Base-by-base conservation (phyloP, 2,329 filamentous ascomycete species). In the Clarireedia paspali region DNA sequence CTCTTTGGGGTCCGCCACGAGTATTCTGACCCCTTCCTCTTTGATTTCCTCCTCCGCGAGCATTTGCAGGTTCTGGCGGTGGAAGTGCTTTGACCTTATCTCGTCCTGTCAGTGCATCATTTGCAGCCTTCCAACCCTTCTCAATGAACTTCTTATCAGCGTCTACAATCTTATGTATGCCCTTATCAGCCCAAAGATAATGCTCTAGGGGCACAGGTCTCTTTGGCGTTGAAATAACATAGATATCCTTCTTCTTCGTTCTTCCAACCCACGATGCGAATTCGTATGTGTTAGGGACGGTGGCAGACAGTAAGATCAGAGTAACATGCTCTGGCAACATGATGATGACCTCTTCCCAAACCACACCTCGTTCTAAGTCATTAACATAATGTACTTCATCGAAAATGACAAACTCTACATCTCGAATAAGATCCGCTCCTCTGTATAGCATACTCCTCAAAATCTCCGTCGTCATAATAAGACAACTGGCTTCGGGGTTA, bases 381-480 rank as follows among this genome's bases (percentile, higher is more conserved):
- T 97, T 99, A 62, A 99, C 92, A 69, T 99, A 99, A 72, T 99
- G 94, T 2, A 99, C 94, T 72, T 99, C 94, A 66, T 99, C 94
- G 60, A 99, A 99, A 49, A 99, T 96, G 64, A 99, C 94, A 70
- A 95, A 99, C 63, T 99, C 94, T 7, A 99, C 94, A 68, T 99
- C 94, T 64, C 94, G 83, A 63, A 99, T 96, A 15, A 99, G 74
- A 74, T 99, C 94, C 5, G 94, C 92, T 58, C 94, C 94, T 58
- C 92, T 83, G 68, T 99, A 99, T 47, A 99, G 82, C 92, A 99
- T 99, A 76, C 94, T 97, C 57, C 94, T 84, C 57, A 99, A 74
- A 74, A 99, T 99, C 69, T 99, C 94, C 0, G 94, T 99, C 0
- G 94, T 99, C 94, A 99, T 99, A 71, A 99, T 97, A 44, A 99